These are phyloP conservation scores for Escovopsis sp. DNA, from an alignment of 2,329 filamentous ascomycete genomes.

Conservation along the genomic window DNA sequence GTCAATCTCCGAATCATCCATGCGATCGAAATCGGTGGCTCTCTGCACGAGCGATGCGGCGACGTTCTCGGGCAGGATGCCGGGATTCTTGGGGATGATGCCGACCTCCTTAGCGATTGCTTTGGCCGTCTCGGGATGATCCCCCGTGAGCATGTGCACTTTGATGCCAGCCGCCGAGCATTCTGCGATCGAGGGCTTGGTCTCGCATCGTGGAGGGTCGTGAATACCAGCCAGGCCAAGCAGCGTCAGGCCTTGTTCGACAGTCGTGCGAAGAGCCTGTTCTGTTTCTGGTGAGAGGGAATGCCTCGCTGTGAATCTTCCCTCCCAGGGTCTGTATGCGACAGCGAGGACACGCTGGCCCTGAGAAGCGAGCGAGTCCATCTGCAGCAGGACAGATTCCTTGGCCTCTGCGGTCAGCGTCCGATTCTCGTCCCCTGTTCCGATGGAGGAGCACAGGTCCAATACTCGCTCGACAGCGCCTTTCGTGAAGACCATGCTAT, in stretches of 20 bases:
- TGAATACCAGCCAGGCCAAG: constrained; percentile 77
- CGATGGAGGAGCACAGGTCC: constrained; percentile 37
- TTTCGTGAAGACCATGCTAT: constrained; percentile 45
- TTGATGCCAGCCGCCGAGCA: constrained; percentile 61
- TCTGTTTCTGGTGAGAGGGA: constrained; percentile 21
- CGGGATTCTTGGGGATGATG: constrained; percentile 53
- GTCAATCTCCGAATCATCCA: constrained; percentile 64
- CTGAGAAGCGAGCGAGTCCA: constrained; percentile 46
- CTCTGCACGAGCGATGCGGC: constrained; percentile 59
- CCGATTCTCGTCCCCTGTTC: constrained; percentile 26
- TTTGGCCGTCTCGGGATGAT: constrained; percentile 63
- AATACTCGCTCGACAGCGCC: constrained; percentile 47
- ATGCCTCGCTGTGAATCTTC: constrained; percentile 28
- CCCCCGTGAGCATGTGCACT: constrained; percentile 75
- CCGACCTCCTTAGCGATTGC: constrained; percentile 69
- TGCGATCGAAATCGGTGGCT: constrained; percentile 63
- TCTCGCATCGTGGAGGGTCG: constrained; percentile 72
- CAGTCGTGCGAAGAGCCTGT: constrained; percentile 36
- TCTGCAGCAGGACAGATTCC: constrained; percentile 35
- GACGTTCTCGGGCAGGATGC: constrained; percentile 44
- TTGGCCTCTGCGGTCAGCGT: constrained; percentile 37
- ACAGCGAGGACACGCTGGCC: constrained; percentile 61
- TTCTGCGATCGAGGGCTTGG: constrained; percentile 54
- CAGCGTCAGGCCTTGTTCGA: constrained; percentile 57
- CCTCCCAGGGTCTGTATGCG: constrained; percentile 46